phyloP scores from a whole-genome alignment of 2,329 filamentous ascomycete genomes.

The Stylonectria norvegica region DNA sequence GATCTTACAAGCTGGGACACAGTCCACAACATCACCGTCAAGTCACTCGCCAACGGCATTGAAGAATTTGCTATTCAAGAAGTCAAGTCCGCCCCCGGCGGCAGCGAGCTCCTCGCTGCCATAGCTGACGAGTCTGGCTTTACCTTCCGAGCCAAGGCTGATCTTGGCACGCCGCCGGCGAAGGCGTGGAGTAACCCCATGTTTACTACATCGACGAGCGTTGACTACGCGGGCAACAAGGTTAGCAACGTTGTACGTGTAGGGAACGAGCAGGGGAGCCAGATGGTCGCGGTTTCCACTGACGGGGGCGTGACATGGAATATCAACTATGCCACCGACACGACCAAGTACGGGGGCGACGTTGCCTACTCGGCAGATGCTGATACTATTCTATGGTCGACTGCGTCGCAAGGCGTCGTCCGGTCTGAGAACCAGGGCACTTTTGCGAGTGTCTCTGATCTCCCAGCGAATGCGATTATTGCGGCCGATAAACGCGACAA shows the following conservation, averaged over 20 bases:
- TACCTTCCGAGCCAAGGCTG: slow-evolving; percentile 38
- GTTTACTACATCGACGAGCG: slow-evolving; percentile 43
- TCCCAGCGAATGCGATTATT: slow-evolving; percentile 46
- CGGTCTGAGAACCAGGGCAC: slow-evolving; percentile 38
- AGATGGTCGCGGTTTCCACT: slow-evolving; percentile 46
- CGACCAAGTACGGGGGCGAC: slow-evolving; percentile 40
- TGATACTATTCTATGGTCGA: slow-evolving; percentile 48
- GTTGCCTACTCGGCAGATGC: slow-evolving; percentile 51
- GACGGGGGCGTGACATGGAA: slow-evolving; percentile 52
- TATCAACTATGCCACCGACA: slow-evolving; percentile 44
- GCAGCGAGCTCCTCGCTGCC: slow-evolving; percentile 49
- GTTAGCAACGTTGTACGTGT: slow-evolving; percentile 47
- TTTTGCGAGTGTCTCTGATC: slow-evolving; percentile 43
- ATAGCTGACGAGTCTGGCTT: slow-evolving; percentile 53
- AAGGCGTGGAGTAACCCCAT: slow-evolving; percentile 45
- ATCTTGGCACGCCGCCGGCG: slow-evolving; percentile 41
- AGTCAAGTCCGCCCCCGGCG: slow-evolving; percentile 47
- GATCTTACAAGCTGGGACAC: slow-evolving; percentile 56
- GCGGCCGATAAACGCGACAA: slow-evolving; percentile 53
- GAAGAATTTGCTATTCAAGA: slow-evolving; percentile 51
- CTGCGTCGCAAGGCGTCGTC: slow-evolving; percentile 40
- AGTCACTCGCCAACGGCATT: slow-evolving; percentile 52
- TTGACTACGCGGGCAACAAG: slow-evolving; percentile 49
- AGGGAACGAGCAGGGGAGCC: slow-evolving; percentile 42
- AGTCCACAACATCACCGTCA: slow-evolving; percentile 44